These are phyloP conservation scores for Endoconidiophora laricicola DNA, from an alignment of 2,329 filamentous ascomycete genomes.

Conservation along the genomic window DNA sequence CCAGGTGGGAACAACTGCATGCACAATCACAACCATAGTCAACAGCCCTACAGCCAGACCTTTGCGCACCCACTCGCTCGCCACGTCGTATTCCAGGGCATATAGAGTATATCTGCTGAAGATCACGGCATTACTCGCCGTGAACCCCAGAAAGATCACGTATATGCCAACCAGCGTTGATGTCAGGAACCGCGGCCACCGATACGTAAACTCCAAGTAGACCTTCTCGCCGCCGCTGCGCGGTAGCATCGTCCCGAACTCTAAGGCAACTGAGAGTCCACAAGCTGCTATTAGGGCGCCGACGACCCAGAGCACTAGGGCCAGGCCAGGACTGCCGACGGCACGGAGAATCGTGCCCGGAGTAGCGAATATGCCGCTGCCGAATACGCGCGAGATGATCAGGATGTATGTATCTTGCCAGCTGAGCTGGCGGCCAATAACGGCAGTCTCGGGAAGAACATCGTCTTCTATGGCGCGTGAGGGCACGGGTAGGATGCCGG, in stretches of 20 bases:
- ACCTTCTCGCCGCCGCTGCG: constrained; percentile 53
- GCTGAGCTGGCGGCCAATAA: constrained; percentile 39
- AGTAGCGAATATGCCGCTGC: constrained; percentile 56
- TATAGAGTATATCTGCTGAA: constrained; percentile 51
- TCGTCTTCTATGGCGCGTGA: constrained; percentile 32
- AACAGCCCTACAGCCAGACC: constrained; percentile 39
- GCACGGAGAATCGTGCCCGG: constrained; percentile 50
- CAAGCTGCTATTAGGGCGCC: constrained; percentile 45
- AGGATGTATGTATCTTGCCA: constrained; percentile 51
- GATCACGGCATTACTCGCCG: constrained; percentile 52
- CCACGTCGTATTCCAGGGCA: constrained; percentile 31
- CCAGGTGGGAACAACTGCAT: constrained; percentile 38
- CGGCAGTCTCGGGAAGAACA: constrained; percentile 41
- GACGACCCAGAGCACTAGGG: constrained; percentile 44
- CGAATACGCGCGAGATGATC: constrained; percentile 51
- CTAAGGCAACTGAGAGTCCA: constrained; percentile 44
- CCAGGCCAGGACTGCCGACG: constrained; percentile 48
- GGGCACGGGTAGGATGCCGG: neutral
- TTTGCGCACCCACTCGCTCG: constrained; percentile 31
- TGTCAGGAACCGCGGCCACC: constrained; percentile 43
- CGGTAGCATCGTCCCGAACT: constrained; percentile 56
- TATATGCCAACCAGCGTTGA: constrained; percentile 48
- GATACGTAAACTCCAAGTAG: constrained; percentile 54
- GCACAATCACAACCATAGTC: constrained; percentile 38
- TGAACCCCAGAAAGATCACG: constrained; percentile 48